phyloP scores from a whole-genome alignment of 2,329 filamentous ascomycete genomes.

The Furcasterigmium sp. region DNA sequence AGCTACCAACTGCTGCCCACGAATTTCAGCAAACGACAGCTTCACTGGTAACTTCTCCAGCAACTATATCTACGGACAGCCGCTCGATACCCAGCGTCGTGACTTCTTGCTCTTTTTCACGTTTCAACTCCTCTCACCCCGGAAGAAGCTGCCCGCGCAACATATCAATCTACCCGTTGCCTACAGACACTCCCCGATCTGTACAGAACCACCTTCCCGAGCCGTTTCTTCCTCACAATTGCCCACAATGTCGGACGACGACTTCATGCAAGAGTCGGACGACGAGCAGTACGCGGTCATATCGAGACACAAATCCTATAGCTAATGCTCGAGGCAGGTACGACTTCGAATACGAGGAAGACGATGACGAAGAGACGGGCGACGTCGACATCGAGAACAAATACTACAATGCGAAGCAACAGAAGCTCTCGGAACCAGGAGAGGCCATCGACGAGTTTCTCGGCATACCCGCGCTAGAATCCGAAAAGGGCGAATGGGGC shows the following conservation, averaged over 20 bases:
- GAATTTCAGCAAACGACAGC: too few species aligned
- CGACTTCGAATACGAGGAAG: conserved; percentile 95
- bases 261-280: conserved; percentile 43
- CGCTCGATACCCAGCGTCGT: too few species aligned
- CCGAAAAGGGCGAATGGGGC: conserved; percentile 95
- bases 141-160: too few species aligned
- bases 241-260: conserved; percentile 45
- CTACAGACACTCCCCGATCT: too few species aligned
- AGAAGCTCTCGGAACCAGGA: conserved; percentile 80
- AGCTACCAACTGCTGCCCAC: too few species aligned
- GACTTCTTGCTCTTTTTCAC: too few species aligned
- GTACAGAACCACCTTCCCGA: too few species aligned
- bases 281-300: conserved; percentile 32
- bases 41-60: too few species aligned
- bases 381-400: conserved; percentile 98
- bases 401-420: conserved; percentile 99
- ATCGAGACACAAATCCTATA: neutral
- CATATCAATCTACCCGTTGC: too few species aligned
- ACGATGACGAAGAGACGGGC: conserved; percentile 79
- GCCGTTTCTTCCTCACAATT: too few species aligned
- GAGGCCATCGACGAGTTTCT: conserved; percentile 90
- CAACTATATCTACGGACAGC: too few species aligned
- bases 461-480: conserved; percentile 76
- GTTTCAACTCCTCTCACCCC: too few species aligned
- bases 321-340: conserved; percentile 45